Evolutionary conservation across 352 stramenopile species (phyloP), one percentile per base, ranked within the genome.

Genomic region (Phytophthora europaea): DNA sequence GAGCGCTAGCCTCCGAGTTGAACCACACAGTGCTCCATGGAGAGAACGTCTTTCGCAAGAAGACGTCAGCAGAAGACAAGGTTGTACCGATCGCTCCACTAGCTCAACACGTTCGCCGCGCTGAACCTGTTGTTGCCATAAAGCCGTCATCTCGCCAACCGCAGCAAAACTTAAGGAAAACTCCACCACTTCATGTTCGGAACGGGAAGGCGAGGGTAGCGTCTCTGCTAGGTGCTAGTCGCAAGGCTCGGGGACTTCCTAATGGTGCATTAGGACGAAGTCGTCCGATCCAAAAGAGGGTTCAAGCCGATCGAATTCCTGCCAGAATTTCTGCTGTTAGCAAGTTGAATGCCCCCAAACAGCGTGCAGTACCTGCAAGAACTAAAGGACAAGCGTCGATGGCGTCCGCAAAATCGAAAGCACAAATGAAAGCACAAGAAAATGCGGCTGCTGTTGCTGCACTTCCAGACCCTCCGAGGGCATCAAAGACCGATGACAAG

Each of bases 1-100:
- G 67, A 28, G 85, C 81, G 0, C 45, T 93, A 28, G 74, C 74
- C 4, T 76, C 87, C n/a, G 87, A 90, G 50, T 65, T 94, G 26
- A 87, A 76, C 47, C 87, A 93, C 75, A 93, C 87, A 16, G 83
- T 93, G 31, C 73, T 93, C 1, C 87, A 94, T 61, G 87, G 87
- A 16, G 79, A 93, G 48, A 72, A 93, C 62, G 83, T 94, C 7
- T 90, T 94, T 61, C 71, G 71, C 16, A 83, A 87, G 64, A 75
- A 80, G 7, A 33, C 23, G 9, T 22, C 20, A 18, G 2, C 33
- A 3, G 40, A 75, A n/a, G 57, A 72, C 1, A 67, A 61, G 8
- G 50, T 54, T 52, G 2, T 43, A 1, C 31, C 43, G 6, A 15
- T 43, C 9, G 26, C 38, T 34, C 52, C 56, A 36, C 33, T 18